phyloP scores from a whole-genome alignment of 495 filamentous ascomycete genomes.

The Chaetomium cochliodes region DNA sequence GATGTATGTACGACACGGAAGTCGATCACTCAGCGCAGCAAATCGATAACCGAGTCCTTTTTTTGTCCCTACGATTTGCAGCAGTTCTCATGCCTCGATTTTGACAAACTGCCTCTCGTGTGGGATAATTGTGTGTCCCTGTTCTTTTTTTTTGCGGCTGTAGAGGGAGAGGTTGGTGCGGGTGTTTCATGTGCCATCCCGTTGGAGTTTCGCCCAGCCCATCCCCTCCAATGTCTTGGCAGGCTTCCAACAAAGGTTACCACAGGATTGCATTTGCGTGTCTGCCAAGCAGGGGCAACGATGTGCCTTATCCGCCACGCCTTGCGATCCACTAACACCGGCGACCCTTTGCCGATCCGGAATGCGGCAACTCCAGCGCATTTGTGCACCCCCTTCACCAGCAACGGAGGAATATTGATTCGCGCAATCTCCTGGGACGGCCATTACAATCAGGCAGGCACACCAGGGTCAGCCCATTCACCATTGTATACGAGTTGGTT shows the following conservation, averaged over 20 bases:
- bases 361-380: background rate
- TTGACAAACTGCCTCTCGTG: no score
- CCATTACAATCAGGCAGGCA: background rate
- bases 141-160: no score
- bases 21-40: background rate
- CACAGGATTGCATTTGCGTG: background rate
- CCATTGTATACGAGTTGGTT: background rate
- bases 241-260: background rate
- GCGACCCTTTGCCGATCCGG: background rate
- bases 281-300: background rate
- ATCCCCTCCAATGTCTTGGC: background rate
- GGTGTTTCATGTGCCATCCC: background rate
- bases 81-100: no score
- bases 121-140: no score
- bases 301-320: background rate
- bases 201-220: background rate
- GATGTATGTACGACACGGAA: background rate
- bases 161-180: background rate
- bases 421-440: background rate
- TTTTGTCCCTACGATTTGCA: background rate
- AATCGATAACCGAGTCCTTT: background rate
- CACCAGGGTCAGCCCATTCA: background rate
- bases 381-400: background rate
- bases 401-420: background rate
- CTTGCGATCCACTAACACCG: background rate